Evolutionary conservation across 192 early-diverging fungal species (phyloP).

Genomic region (Backusella tuberculispora): DNA sequence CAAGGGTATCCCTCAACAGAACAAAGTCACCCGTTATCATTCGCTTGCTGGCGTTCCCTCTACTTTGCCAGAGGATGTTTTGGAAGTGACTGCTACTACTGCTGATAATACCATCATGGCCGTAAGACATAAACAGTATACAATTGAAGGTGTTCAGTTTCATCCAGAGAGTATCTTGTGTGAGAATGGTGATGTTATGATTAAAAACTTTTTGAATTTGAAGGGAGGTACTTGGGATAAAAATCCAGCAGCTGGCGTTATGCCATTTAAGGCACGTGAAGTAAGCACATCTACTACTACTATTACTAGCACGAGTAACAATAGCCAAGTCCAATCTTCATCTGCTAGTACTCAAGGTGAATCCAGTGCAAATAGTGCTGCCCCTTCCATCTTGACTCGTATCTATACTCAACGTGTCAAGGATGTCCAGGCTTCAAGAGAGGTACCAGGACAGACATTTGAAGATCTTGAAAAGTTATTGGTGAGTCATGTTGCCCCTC

Average conservation of each 20-base stretch:
- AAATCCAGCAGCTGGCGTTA: constrained; percentile 54
- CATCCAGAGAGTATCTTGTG: constrained; percentile 98
- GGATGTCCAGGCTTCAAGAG: constrained; percentile 77
- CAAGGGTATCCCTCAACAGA: constrained; percentile 80
- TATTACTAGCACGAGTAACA: constrained; percentile 51
- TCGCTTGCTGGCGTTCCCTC: constrained; percentile 86
- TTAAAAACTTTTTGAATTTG: constrained; percentile 90
- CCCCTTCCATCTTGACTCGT: constrained; percentile 73
- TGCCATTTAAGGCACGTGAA: constrained; percentile 26
- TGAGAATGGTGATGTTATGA: constrained; percentile 85
- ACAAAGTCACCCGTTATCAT: constrained; percentile 94
- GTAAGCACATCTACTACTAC: background rate
- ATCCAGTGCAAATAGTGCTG: constrained; percentile 38
- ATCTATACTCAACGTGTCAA: constrained; percentile 80
- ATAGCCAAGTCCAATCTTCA: background rate
- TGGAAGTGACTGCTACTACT: constrained; percentile 88
- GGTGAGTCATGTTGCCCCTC: constrained; percentile 71
- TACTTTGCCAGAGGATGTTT: constrained; percentile 72
- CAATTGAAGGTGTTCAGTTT: constrained; percentile 96
- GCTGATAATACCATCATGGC: constrained; percentile 91
- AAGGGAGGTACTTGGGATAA: constrained; percentile 87
- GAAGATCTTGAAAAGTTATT: constrained; percentile 71
- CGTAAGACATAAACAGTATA: constrained; percentile 83
- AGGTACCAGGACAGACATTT: constrained; percentile 71
- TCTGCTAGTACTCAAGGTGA: too few species aligned